phyloP scores from a whole-genome alignment of 345 rosid species.

The Diplotaxis tenuifolia region DNA sequence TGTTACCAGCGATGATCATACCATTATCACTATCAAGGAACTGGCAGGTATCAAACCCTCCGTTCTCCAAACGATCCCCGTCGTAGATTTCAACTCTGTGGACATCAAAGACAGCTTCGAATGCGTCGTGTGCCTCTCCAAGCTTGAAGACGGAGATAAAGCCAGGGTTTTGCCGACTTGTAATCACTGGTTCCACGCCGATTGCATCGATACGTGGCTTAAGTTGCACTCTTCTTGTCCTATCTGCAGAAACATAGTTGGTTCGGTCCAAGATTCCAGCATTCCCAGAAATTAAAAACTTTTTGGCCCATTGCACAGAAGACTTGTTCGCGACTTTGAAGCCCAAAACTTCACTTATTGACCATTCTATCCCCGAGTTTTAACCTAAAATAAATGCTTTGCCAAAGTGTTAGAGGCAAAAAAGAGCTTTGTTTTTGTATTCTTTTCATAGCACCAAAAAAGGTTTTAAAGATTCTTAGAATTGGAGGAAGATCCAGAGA shows the following conservation, averaged over 20 bases:
- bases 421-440: too few species aligned
- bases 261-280: background rate
- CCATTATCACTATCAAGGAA: background rate
- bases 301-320: background rate
- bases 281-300: background rate
- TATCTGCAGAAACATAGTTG: slow-evolving; percentile 54
- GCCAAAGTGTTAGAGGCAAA: too few species aligned
- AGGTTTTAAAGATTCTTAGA: too few species aligned
- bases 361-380: too few species aligned
- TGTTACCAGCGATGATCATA: background rate
- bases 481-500: too few species aligned
- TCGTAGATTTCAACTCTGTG: slow-evolving; percentile 40
- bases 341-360: too few species aligned
- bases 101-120: slow-evolving; percentile 52
- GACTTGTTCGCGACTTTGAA: too few species aligned
- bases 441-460: too few species aligned
- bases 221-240: slow-evolving; percentile 55
- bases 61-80: slow-evolving; percentile 43
- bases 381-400: too few species aligned
- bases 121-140: slow-evolving; percentile 74
- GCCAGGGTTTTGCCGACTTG: slow-evolving; percentile 64
- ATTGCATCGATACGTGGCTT: slow-evolving; percentile 62
- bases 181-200: slow-evolving; percentile 71
- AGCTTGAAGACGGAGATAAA: slow-evolving; percentile 59
- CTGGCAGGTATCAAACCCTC: slow-evolving; percentile 47